Percentiles rank a stretch among this genome's conserved stretches.
phyloP scores from a whole-genome alignment of 306 rosid species.

The Begonia masoniana region DNA sequence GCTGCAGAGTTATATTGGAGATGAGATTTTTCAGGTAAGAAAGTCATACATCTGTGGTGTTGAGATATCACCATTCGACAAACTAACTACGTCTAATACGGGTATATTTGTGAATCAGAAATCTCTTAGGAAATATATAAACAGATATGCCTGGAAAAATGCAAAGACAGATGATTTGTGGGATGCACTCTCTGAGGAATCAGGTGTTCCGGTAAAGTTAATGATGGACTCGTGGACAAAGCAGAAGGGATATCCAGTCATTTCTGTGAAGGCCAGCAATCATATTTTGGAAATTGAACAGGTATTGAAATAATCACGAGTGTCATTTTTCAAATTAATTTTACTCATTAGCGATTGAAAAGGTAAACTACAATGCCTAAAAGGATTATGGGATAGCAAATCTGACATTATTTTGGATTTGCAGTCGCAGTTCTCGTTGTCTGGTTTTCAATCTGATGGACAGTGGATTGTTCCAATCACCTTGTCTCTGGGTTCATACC shows the following conservation, averaged over 20 bases:
- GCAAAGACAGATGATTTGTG: constrained; percentile 53
- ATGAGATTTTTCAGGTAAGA: constrained; percentile 38
- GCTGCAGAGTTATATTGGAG: constrained; percentile 45
- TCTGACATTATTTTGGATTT: constrained; percentile 15
- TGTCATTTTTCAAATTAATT: too few species aligned
- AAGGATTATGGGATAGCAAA: neutral
- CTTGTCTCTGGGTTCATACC: constrained; percentile 35
- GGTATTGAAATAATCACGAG: constrained; percentile 15
- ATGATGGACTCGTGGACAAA: constrained; percentile 58
- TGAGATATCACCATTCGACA: neutral
- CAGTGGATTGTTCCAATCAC: constrained; percentile 50
- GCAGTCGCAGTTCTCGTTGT: constrained; percentile 43
- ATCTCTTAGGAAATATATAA: constrained; percentile 35
- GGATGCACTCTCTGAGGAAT: constrained; percentile 43
- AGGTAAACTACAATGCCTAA: neutral
- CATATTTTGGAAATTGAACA: constrained; percentile 35
- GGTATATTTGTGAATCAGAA: constrained; percentile 27
- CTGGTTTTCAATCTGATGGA: constrained; percentile 29
- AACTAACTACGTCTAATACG: neutral
- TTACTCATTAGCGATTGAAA: constrained; percentile 6
- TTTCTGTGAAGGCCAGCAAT: constrained; percentile 28
- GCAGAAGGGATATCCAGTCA: constrained; percentile 50
- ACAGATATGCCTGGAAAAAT: constrained; percentile 38
- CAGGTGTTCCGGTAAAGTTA: constrained; percentile 29
- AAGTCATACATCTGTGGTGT: too few species aligned